These are phyloP conservation scores for Fonsecaea monophora DNA, from an alignment of 2,329 filamentous ascomycete genomes.

Conservation along the genomic window DNA sequence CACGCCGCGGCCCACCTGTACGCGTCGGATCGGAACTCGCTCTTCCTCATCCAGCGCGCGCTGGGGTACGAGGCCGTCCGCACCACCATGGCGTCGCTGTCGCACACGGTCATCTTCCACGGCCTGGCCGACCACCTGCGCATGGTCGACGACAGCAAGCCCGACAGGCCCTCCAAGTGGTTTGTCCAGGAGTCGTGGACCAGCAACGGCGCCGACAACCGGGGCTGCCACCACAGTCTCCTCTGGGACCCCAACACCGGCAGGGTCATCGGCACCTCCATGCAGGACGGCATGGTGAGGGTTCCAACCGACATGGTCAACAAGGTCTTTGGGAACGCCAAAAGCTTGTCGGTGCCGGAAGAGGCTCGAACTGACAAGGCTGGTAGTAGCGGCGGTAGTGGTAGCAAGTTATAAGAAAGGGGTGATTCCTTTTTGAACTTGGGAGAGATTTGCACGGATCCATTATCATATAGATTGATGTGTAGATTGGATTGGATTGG, in stretches of 20 bases:
- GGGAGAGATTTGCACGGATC: too few relatives aligned
- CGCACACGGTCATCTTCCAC: constrained; percentile 58
- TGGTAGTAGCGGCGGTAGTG: not conserved
- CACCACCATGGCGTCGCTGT: constrained; percentile 55
- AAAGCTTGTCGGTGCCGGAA: not conserved
- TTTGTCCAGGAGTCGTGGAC: constrained; percentile 59
- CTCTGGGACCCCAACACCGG: constrained; percentile 50
- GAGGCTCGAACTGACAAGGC: not conserved
- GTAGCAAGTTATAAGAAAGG: too few relatives aligned
- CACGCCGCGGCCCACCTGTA: constrained; percentile 66
- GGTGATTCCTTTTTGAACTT: too few relatives aligned
- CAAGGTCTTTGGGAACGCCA: not conserved
- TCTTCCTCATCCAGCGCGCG: constrained; percentile 60
- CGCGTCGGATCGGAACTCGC: constrained; percentile 62
- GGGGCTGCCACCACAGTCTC: constrained; percentile 56
- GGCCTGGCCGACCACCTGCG: constrained; percentile 48
- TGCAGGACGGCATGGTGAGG: constrained; percentile 59
- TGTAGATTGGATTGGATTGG: too few relatives aligned
- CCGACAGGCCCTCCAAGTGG: constrained; percentile 49
- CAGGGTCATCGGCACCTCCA: constrained; percentile 54
- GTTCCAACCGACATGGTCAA: constrained; percentile 29
- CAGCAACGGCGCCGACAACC: constrained; percentile 52
- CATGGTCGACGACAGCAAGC: constrained; percentile 47
- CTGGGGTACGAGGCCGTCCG: constrained; percentile 51
- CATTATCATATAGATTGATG: too few relatives aligned